Evolutionary conservation across 176 grass and related monocot species (phyloP).

Genomic region (Thalia dealbata): DNA sequence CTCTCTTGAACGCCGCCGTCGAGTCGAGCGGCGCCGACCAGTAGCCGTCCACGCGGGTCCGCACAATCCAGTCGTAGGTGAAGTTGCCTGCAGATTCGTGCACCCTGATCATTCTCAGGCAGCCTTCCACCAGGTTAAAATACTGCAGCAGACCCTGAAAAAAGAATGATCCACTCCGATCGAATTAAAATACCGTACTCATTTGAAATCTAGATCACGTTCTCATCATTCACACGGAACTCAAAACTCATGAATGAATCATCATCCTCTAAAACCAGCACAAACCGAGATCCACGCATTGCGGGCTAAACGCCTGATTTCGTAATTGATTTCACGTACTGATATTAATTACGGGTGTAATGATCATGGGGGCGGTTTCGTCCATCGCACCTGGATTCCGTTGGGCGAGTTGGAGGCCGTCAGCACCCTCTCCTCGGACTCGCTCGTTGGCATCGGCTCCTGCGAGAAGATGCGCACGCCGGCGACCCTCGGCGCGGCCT

Average conservation of each 20-base stretch:
- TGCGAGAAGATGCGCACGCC: constrained; percentile 45
- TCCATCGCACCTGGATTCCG: constrained; percentile 66
- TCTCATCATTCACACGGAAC: too few species aligned
- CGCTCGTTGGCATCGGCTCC: constrained; percentile 28
- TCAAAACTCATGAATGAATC: not conserved
- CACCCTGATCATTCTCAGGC: constrained; percentile 47
- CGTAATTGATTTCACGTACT: not conserved
- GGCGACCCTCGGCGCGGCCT: constrained; percentile 33
- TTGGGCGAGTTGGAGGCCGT: constrained; percentile 54
- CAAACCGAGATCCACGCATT: not conserved
- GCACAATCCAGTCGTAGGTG: constrained; percentile 59
- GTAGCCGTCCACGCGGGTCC: constrained; percentile 74
- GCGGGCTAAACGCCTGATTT: not conserved
- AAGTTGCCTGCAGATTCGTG: constrained; percentile 45
- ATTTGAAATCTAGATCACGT: too few species aligned
- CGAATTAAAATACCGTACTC: too few species aligned
- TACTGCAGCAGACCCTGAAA: constrained; percentile 72
- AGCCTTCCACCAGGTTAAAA: constrained; percentile 70
- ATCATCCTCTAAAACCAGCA: not conserved
- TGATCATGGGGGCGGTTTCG: not conserved
- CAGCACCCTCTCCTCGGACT: constrained; percentile 31
- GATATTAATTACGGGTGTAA: too few species aligned
- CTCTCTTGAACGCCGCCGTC: not conserved
- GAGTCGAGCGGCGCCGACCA: constrained; percentile 35
- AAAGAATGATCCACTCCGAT: too few species aligned